These are phyloP conservation scores for Coemansia sp. DNA, from an alignment of 192 early-diverging fungal species.

Conservation along the genomic window DNA sequence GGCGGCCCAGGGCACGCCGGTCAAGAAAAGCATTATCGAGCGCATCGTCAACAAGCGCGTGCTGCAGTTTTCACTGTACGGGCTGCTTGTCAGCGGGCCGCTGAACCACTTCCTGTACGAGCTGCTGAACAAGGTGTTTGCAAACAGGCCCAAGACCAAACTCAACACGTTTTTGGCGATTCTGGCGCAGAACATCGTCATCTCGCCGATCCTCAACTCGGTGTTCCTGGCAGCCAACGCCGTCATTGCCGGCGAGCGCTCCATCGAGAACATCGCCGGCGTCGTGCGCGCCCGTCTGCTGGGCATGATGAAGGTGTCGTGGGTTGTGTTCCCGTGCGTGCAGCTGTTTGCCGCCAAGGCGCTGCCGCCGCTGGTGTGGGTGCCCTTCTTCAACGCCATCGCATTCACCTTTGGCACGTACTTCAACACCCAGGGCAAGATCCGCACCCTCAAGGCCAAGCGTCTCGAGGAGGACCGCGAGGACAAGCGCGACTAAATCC, in stretches of 20 bases:
- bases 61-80: conserved; percentile 81
- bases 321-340: conserved; percentile 76
- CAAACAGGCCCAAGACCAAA: conserved; percentile 62
- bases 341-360: conserved; percentile 79
- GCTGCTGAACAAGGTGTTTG: conserved; percentile 71
- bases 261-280: conserved; percentile 51
- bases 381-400: conserved; percentile 89
- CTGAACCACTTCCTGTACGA: conserved; percentile 81
- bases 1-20: conserved; percentile 25
- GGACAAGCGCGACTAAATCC: conserved; percentile 43
- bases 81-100: conserved; percentile 78
- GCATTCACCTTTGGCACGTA: conserved; percentile 77
- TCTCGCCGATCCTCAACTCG: conserved; percentile 84
- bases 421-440: conserved; percentile 76
- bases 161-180: conserved; percentile 70
- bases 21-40: conserved; percentile 25
- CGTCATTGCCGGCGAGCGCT: conserved; percentile 71
- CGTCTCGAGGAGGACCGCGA: conserved; percentile 38
- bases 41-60: conserved; percentile 61
- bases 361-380: conserved; percentile 76
- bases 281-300: conserved; percentile 64
- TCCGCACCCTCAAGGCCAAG: conserved; percentile 50
- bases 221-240: conserved; percentile 85
- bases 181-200: conserved; percentile 72
- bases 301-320: conserved; percentile 79